phyloP scores from a whole-genome alignment of 176 grass and related monocot species.

The Neostapfia colusana region DNA sequence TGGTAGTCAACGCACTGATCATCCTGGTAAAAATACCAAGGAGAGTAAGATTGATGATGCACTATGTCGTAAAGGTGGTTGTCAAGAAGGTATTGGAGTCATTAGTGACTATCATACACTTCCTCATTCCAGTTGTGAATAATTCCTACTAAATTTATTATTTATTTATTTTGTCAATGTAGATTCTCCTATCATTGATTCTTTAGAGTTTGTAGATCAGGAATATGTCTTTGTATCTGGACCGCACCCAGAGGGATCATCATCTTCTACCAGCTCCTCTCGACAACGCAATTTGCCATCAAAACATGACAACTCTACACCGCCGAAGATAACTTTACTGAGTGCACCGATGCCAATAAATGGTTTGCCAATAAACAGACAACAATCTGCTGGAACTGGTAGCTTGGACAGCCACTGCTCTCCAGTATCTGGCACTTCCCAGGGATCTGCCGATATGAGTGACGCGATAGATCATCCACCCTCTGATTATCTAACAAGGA shows the following conservation, averaged over 20 bases:
- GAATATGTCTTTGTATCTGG: slow-evolving; percentile 91
- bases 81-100: slow-evolving; percentile 59
- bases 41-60: slow-evolving; percentile 45
- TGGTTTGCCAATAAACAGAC: slow-evolving; percentile 48
- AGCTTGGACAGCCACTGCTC: slow-evolving; percentile 76
- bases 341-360: slow-evolving; percentile 89
- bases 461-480: slow-evolving; percentile 81
- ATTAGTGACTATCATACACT: slow-evolving; percentile 36
- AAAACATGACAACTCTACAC: slow-evolving; percentile 56
- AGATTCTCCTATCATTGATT: slow-evolving; percentile 79
- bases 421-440: slow-evolving; percentile 77
- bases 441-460: slow-evolving; percentile 70
- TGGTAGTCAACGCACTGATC: slow-evolving; percentile 43
- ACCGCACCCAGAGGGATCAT: slow-evolving; percentile 59
- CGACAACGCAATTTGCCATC: slow-evolving; percentile 47
- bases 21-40: slow-evolving; percentile 45
- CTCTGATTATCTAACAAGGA: slow-evolving; percentile 57
- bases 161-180: slow-evolving; percentile 56
- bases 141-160: slow-evolving; percentile 43
- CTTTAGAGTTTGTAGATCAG: slow-evolving; percentile 95
- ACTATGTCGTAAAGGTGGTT: slow-evolving; percentile 31
- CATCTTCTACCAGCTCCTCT: slow-evolving; percentile 59
- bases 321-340: slow-evolving; percentile 53
- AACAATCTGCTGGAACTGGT: slow-evolving; percentile 47
- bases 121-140: slow-evolving; percentile 27